phyloP scores from a whole-genome alignment of 2,329 filamentous ascomycete genomes.

The Dactylellina haptotyla region DNA sequence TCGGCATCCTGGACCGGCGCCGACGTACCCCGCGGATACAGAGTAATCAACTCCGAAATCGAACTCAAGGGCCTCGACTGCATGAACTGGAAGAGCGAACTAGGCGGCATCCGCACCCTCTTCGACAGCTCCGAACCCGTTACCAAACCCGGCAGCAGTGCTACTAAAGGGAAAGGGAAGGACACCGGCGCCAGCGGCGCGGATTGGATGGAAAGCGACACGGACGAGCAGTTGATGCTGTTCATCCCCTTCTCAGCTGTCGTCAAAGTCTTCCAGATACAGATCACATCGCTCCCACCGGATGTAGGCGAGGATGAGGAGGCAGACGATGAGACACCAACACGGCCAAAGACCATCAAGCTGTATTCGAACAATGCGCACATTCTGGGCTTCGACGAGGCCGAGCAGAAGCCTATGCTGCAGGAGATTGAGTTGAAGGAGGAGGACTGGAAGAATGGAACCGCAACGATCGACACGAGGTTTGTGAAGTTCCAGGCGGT shows the following conservation, averaged over 20 bases:
- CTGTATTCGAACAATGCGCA: constrained; percentile 89
- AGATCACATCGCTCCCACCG: constrained; percentile 84
- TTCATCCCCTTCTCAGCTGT: constrained; percentile 89
- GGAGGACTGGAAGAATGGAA: constrained; percentile 80
- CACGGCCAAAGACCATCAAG: constrained; percentile 83
- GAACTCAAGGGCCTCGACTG: constrained; percentile 84
- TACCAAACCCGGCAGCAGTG: constrained; percentile 64
- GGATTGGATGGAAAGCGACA: constrained; percentile 89
- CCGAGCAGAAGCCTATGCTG: constrained; percentile 82
- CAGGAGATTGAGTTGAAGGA: constrained; percentile 80
- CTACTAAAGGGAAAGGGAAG: constrained; percentile 66
- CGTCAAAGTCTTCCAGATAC: constrained; percentile 84
- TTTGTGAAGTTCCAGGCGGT: constrained; percentile 99
- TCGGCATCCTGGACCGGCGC: constrained; percentile 76
- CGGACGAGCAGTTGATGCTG: constrained; percentile 94
- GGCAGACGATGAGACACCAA: constrained; percentile 69
- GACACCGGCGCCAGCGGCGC: constrained; percentile 55
- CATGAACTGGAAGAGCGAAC: constrained; percentile 79
- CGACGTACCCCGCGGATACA: constrained; percentile 79
- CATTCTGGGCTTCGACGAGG: constrained; percentile 93
- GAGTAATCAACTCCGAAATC: constrained; percentile 82
- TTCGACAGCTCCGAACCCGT: constrained; percentile 77
- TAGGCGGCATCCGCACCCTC: constrained; percentile 76
- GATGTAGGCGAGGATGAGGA: constrained; percentile 64
- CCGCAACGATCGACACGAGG: constrained; percentile 76